These are phyloP conservation scores for Backusella mclennaniae DNA, from an alignment of 192 early-diverging fungal genomes.

Conservation along the genomic window DNA sequence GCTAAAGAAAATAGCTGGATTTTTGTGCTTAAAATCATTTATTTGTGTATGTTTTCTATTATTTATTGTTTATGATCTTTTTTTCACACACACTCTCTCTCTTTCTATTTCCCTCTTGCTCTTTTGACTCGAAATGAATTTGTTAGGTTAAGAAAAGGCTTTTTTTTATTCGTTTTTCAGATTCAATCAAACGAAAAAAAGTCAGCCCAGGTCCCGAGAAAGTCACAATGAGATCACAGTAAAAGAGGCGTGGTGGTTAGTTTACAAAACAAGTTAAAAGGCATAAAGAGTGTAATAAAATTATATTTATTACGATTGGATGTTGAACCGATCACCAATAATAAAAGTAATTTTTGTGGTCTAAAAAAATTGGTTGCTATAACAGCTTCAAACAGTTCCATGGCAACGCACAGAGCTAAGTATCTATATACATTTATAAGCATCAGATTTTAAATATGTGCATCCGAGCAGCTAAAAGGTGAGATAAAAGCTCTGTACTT, in stretches of 20 bases:
- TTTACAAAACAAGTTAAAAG: constrained; percentile 3
- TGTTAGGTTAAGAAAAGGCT: background rate
- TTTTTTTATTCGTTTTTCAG: background rate
- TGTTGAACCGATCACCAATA: background rate
- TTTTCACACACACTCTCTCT: background rate
- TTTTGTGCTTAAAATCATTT: constrained; percentile 7
- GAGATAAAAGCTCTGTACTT: background rate
- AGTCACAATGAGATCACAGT: constrained; percentile 1
- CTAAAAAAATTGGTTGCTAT: background rate
- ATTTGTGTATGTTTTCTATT: background rate
- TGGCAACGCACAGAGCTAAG: background rate
- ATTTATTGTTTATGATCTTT: background rate
- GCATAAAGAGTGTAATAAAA: background rate
- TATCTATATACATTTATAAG: background rate
- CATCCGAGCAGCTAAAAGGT: background rate
- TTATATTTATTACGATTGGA: background rate
- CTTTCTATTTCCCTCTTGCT: background rate
- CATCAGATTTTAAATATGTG: background rate
- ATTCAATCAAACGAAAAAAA: constrained; percentile 1
- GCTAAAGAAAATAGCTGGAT: background rate
- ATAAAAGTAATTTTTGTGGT: background rate
- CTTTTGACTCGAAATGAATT: background rate
- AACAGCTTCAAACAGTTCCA: background rate
- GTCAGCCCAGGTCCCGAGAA: background rate
- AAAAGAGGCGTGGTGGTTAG: background rate